These are phyloP conservation scores for Suhomyces wounanorum DNA, from an alignment of 1,139 yeast genomes.

Conservation along the genomic window DNA sequence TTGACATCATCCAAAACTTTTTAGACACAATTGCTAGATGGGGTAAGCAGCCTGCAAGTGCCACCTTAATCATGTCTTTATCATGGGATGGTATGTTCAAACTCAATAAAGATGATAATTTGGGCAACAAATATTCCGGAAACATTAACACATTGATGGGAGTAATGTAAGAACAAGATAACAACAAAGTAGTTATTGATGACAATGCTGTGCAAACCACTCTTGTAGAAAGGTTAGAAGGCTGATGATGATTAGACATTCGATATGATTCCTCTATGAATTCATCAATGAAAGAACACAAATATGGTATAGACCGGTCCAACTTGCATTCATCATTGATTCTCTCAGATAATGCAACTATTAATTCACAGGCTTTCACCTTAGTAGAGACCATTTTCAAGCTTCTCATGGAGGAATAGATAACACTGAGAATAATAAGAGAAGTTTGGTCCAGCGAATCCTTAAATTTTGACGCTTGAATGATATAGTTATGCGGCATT, in stretches of 20 bases:
- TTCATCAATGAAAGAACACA: constrained; percentile 52
- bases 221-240: constrained; percentile 25
- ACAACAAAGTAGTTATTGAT: constrained; percentile 60
- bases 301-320: constrained; percentile 82
- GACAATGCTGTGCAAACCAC: constrained; percentile 66
- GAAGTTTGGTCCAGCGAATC: constrained; percentile 50
- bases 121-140: constrained; percentile 81
- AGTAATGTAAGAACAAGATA: constrained; percentile 65
- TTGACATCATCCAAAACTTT: constrained; percentile 66
- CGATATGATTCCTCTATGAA: constrained; percentile 18
- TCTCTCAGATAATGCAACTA: constrained; percentile 74
- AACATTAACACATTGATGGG: constrained; percentile 76
- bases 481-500: constrained; percentile 42
- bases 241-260: neutral
- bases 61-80: constrained; percentile 55
- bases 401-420: constrained; percentile 67
- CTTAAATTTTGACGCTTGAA: constrained; percentile 35
- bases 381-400: constrained; percentile 64
- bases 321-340: constrained; percentile 81
- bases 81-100: constrained; percentile 31
- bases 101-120: constrained; percentile 46
- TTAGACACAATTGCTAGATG: constrained; percentile 63
- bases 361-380: constrained; percentile 71
- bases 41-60: constrained; percentile 76
- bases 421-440: constrained; percentile 60